Conservation (phyloP, 2,329 filamentous ascomycete species). For the Beauveria scarabaeidicola region DNA sequence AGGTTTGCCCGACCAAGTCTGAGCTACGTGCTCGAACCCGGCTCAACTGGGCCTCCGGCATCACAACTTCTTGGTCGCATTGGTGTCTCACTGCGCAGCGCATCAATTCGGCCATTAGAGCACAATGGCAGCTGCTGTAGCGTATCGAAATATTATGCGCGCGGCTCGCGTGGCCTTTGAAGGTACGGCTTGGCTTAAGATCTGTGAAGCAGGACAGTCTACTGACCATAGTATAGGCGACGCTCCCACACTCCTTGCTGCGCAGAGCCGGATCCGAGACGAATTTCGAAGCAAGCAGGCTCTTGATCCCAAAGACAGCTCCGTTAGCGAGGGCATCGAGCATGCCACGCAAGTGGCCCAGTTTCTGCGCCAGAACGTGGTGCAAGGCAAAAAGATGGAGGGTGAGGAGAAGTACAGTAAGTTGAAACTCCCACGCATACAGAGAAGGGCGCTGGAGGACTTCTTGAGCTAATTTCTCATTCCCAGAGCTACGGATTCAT, state of each 20-base stretch:
- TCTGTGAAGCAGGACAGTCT: not conserved
- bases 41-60: conserved; percentile 18
- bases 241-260: conserved; percentile 55
- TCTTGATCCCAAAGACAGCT: conserved; percentile 48
- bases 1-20: too few species aligned
- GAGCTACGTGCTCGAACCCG: too few species aligned
- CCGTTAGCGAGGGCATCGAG: conserved; percentile 56
- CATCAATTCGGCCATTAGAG: conserved; percentile 6
- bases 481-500: conserved; percentile 74
- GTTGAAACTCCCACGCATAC: conserved; percentile 22
- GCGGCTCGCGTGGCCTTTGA: conserved; percentile 75
- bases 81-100: not conserved
- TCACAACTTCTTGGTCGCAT: not conserved
- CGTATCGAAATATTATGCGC: conserved; percentile 75
- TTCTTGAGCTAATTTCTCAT: too few species aligned
- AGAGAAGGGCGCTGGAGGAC: too few species aligned
- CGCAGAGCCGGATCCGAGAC: conserved; percentile 61
- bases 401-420: conserved; percentile 47
- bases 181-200: conserved; percentile 41
- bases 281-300: conserved; percentile 62
- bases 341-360: conserved; percentile 77
- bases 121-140: conserved; percentile 59
- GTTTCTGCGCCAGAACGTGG: conserved; percentile 74
- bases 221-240: conserved; percentile 51
- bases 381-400: conserved; percentile 62